Conservation (phyloP, 495 filamentous ascomycete species). For the Aspergillus haitiensis region DNA sequence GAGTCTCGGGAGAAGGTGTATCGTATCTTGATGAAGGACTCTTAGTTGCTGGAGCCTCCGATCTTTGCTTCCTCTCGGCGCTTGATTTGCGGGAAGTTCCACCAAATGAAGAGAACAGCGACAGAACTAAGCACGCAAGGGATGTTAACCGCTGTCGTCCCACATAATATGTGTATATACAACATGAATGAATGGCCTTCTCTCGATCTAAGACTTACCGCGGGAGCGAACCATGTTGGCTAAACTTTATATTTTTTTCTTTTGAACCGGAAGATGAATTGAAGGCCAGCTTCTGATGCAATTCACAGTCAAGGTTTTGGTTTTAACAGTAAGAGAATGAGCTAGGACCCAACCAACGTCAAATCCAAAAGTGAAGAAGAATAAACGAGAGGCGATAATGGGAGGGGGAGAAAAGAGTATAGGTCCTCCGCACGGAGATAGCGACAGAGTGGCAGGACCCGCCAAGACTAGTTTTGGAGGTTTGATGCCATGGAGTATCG, state of each 20-base stretch:
- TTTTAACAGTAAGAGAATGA: constrained; percentile 9
- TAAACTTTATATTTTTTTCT: constrained; percentile 3
- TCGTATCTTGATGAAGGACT: constrained; percentile 35
- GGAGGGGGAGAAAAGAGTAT: constrained; percentile 10
- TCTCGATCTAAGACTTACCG: constrained; percentile 34
- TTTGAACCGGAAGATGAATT: constrained; percentile 13
- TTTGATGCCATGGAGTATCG: constrained; percentile 19
- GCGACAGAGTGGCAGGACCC: constrained; percentile 23
- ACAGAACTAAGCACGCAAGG: constrained; percentile 55
- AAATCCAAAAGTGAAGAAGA: constrained; percentile 6
- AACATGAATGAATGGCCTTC: constrained; percentile 5
- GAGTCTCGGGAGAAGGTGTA: constrained; percentile 41
- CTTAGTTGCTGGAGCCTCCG: constrained; percentile 22
- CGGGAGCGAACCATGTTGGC: constrained; percentile 46
- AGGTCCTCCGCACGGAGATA: constrained; percentile 25
- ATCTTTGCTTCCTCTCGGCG: constrained; percentile 32
- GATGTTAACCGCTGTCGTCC: constrained; percentile 15
- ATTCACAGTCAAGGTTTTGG: neutral
- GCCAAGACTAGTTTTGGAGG: constrained; percentile 22
- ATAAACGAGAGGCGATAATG: constrained; percentile 6
- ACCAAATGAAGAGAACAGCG: constrained; percentile 63
- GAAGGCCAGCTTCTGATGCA: constrained; percentile 18
- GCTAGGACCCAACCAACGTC: neutral
- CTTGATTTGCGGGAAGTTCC: constrained; percentile 37
- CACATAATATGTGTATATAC: neutral